Base-by-base conservation (phyloP, 768 basidiomycete genomes). In the Mrakia blollopis region DNA sequence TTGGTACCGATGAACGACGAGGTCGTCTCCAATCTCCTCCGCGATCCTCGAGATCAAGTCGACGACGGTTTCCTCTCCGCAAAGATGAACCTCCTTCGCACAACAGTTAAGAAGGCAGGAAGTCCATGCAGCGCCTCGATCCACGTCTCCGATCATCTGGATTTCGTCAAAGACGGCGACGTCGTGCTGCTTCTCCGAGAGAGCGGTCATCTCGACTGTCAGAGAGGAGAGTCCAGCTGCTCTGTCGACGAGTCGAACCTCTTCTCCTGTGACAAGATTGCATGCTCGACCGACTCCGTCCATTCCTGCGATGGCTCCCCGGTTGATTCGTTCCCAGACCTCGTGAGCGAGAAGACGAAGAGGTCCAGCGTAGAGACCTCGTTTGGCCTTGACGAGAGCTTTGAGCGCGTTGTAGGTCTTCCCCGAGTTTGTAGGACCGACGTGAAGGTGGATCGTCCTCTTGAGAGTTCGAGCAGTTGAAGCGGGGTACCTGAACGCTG, bases 81-180 rank as follows among this genome's bases (percentile, higher is more conserved):
- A 98, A 0, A 99, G 87, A 84, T 99, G 97, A 1, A 99, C 81
- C 81, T 98, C 95, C 37, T 87, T 85, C 2, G 94, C 94, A 74
- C 86, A 84, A 0, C 90, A 69, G 3, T 92, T 92, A 28, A 97
- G 83, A 2, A 99, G 87, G 0, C 94, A 94, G 18, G 82, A 81
- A 13, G 92, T 91, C 96, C 97, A 99, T 0, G 89, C 89, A 35
- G 84, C 85, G 0, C 97, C 96, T 23, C 97, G 89, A 4, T 89
- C 85, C 0, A 86, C 83, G 82, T 98, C 93, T 0, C 88, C 88
- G 25, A 98, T 88, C 91, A 98, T 91, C 85, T 98, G 97, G 68
- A 99, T 98, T 85, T 98, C 96, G 83, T 98, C 97, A 63, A 99
- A 86, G 65, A 99, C 94, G 0, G 90, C 94, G 32, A 98, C 93